Evolutionary conservation across 176 grass and related monocot genomes (phyloP).

Genomic region (Oryza glaberrima): DNA sequence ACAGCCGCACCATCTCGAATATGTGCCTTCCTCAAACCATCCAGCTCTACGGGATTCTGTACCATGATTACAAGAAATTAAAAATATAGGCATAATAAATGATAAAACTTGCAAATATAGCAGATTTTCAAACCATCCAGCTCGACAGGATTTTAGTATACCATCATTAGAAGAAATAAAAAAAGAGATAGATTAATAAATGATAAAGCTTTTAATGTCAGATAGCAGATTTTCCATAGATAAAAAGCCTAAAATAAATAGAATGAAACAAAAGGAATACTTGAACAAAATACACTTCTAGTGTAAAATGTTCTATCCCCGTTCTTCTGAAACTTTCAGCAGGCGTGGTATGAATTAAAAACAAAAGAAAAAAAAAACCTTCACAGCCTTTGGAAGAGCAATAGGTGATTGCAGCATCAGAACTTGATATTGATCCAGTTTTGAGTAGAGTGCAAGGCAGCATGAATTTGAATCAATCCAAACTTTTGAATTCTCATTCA

Average conservation of each 20-base stretch:
- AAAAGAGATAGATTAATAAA: background rate
- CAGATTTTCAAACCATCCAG: no score
- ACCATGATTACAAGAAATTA: slow-evolving; percentile 42
- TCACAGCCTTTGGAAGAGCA: slow-evolving; percentile 91
- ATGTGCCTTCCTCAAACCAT: slow-evolving; percentile 90
- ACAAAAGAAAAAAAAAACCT: slow-evolving; percentile 48
- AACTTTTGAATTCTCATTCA: slow-evolving; percentile 51
- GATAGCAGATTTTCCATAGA: background rate
- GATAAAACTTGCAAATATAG: background rate
- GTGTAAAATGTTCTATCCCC: background rate
- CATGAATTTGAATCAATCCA: slow-evolving; percentile 90
- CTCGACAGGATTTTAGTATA: no score
- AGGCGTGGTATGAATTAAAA: background rate
- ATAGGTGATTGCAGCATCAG: slow-evolving; percentile 85
- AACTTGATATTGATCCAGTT: slow-evolving; percentile 58
- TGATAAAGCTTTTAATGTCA: background rate
- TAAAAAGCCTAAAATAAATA: background rate
- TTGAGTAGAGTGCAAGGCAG: slow-evolving; percentile 84
- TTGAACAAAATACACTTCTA: slow-evolving; percentile 4
- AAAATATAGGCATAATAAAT: slow-evolving; percentile 29
- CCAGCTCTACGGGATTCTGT: slow-evolving; percentile 77
- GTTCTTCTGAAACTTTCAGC: background rate
- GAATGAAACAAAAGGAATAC: slow-evolving; percentile 31
- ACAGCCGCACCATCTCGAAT: slow-evolving; percentile 94
- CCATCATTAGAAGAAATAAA: no score